Conservation (phyloP, 1,284 basidiomycete species). For the Apiotrichum domesticum region DNA sequence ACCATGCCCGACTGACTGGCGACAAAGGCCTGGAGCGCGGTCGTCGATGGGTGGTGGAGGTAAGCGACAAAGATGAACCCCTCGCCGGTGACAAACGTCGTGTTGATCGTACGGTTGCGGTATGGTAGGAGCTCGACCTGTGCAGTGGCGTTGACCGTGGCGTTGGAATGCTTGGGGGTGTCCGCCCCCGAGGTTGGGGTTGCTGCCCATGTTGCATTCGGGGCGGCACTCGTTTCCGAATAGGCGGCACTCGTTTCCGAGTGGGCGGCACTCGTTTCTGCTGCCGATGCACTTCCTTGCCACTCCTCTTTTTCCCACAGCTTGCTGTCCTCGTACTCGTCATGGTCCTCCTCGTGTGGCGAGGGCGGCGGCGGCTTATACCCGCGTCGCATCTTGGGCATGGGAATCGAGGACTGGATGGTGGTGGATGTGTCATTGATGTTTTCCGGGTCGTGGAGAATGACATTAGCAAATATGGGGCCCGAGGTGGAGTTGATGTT, state of each 20-base stretch:
- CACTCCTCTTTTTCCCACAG: too few species aligned
- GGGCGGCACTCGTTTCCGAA: too few species aligned
- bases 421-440: constrained; percentile 16
- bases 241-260: too few species aligned
- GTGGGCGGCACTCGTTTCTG: too few species aligned
- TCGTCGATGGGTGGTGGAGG: constrained; percentile 33
- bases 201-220: too few species aligned
- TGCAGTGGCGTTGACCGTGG: background rate
- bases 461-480: constrained; percentile 35
- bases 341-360: too few species aligned
- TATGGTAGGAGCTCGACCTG: background rate
- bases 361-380: too few species aligned
- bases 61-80: constrained; percentile 40
- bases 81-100: constrained; percentile 34
- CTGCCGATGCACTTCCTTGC: too few species aligned
- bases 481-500: constrained; percentile 39
- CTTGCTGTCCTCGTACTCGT: too few species aligned
- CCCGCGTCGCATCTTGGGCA: constrained; percentile 1
- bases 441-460: constrained; percentile 30
- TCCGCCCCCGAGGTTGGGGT: background rate
- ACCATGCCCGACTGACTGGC: constrained; percentile 34
- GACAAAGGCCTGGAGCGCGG: constrained; percentile 28
- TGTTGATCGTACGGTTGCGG: constrained; percentile 24
- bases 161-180: background rate
- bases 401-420: constrained; percentile 8